Evolutionary conservation across 2,329 filamentous ascomycete genomes (phyloP).

Genomic region (Fusarium equiseti): DNA sequence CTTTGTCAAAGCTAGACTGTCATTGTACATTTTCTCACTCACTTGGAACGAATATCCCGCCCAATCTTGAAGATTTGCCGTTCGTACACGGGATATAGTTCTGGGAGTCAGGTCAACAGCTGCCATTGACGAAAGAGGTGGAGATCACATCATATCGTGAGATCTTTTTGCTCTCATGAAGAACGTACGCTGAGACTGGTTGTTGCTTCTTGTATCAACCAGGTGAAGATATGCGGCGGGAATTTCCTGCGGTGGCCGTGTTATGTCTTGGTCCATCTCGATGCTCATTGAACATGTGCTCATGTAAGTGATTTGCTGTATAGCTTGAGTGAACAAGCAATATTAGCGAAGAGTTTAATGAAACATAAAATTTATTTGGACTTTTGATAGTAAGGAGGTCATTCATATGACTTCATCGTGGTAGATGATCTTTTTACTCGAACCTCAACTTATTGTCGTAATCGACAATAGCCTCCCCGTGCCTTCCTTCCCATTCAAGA

Average conservation of each 20-base stretch:
- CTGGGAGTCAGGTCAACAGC: constrained; percentile 33
- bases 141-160: constrained; percentile 11
- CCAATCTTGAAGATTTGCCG: constrained; percentile 53
- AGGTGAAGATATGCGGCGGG: constrained; percentile 47
- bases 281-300: constrained; percentile 4
- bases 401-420: background rate
- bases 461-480: constrained; percentile 12
- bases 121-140: constrained; percentile 14
- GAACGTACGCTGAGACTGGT: constrained; percentile 46
- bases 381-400: background rate
- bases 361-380: background rate
- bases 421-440: background rate
- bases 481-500: constrained; percentile 18
- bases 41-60: constrained; percentile 53
- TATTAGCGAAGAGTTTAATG: constrained; percentile 9
- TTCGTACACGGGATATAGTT: constrained; percentile 48
- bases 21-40: constrained; percentile 3
- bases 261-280: constrained; percentile 38
- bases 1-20: constrained; percentile 5
- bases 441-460: constrained; percentile 8
- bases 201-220: constrained; percentile 40
- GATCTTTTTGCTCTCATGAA: background rate
- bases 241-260: constrained; percentile 14
- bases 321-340: constrained; percentile 4
- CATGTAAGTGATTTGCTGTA: constrained; percentile 39